phyloP scores from a whole-genome alignment of 2,329 filamentous ascomycete genomes.

The Colletotrichum salicis region DNA sequence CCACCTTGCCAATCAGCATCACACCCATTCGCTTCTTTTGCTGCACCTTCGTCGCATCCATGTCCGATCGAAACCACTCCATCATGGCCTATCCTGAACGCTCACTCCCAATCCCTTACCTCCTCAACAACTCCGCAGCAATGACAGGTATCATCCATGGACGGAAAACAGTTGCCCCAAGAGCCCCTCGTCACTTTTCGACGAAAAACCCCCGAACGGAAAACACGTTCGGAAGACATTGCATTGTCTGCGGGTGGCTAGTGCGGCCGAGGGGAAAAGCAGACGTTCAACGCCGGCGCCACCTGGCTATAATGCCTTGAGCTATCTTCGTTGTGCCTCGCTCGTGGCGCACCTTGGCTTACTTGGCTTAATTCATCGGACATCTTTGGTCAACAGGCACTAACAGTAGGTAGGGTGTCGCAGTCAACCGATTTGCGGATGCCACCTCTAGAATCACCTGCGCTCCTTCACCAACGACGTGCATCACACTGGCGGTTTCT shows the following conservation, averaged over 20 bases:
- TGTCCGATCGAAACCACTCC: conserved; percentile 26
- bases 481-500: not conserved
- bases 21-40: not conserved
- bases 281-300: not conserved
- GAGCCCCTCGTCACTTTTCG: conserved; percentile 2
- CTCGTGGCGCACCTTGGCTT: conserved; percentile 33
- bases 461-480: conserved; percentile 15
- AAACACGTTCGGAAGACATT: conserved; percentile 7
- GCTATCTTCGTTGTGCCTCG: conserved; percentile 27
- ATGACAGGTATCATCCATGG: conserved; percentile 30
- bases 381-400: conserved; percentile 12
- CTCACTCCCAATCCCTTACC: conserved; percentile 8
- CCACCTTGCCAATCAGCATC: conserved; percentile 4
- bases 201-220: not conserved
- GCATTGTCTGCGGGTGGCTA: not conserved
- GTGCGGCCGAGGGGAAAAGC: conserved; percentile 3
- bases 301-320: conserved; percentile 3
- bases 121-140: conserved; percentile 19
- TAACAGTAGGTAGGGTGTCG: not conserved
- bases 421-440: conserved; percentile 15
- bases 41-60: conserved; percentile 27
- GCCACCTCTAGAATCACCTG: conserved; percentile 23
- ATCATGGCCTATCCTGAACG: conserved; percentile 15
- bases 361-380: conserved; percentile 20
- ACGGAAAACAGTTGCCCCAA: not conserved